Percentiles rank a stretch among this genome's conserved stretches.
phyloP scores from a whole-genome alignment of 2,329 filamentous ascomycete genomes.

The Clonostachys sp. region DNA sequence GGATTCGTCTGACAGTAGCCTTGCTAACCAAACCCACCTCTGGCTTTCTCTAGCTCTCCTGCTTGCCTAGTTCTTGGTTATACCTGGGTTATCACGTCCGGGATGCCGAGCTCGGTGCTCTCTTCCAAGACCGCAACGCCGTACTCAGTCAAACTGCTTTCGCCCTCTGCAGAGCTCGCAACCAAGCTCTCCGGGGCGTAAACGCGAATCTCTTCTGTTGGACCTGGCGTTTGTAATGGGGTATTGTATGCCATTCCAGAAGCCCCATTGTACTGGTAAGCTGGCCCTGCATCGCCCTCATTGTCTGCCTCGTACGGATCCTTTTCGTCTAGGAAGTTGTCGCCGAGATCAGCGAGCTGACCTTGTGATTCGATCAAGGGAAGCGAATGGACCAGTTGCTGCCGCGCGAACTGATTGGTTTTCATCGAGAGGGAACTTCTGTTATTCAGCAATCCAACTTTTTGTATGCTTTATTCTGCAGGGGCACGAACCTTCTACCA shows the following conservation, averaged over 20 bases:
- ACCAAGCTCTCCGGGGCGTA: background rate
- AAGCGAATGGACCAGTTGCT: conserved; percentile 1
- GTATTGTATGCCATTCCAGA: background rate
- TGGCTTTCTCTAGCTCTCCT: background rate
- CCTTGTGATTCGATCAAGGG: background rate
- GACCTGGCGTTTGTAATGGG: background rate
- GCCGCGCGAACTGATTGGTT: background rate
- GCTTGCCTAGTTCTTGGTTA: conserved; percentile 3
- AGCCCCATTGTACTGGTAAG: background rate
- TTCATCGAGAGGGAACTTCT: conserved; percentile 3
- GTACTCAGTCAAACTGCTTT: conserved; percentile 16
- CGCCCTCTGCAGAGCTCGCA: background rate
- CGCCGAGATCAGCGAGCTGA: background rate
- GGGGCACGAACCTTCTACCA: conserved; percentile 2
- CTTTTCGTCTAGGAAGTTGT: background rate
- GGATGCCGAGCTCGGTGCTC: conserved; percentile 39
- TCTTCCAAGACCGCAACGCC: conserved; percentile 55
- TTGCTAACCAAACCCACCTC: too few species aligned
- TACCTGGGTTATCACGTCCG: conserved; percentile 33
- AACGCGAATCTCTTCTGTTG: background rate
- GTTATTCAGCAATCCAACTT: background rate
- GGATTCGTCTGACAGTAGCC: too few species aligned
- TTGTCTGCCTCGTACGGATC: background rate
- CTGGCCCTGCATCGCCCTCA: conserved; percentile 1
- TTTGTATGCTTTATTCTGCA: background rate